Base-by-base conservation (phyloP, 208 protist species). In the Trypanosoma scelopori region DNA sequence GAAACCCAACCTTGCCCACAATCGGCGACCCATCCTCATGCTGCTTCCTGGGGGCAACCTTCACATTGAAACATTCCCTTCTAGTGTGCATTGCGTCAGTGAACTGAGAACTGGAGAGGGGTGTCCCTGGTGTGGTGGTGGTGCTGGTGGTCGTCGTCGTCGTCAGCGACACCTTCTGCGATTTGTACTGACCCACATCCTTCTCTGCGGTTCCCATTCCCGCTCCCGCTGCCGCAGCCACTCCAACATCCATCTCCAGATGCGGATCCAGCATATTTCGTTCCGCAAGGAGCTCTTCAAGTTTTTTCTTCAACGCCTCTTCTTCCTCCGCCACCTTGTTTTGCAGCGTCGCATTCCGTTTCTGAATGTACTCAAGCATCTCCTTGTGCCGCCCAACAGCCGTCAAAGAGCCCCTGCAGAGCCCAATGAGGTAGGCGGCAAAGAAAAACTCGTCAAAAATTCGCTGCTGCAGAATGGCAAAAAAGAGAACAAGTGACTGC, bases 381-480 rank as follows among this genome's bases (percentile, higher is more conserved):
- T 55, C 56, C 30, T 55, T 59, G 13, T 55, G 47, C 11, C 60
- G 55, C 11, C 43, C 22, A 15, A 28, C 37, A 23, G 71, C 64
- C 3, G 45, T 37, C 11, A 59, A 28, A 5, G 58, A 66, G 18
- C 37, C 55, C n/a, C n/a, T 49, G 46, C 51, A 68, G 3, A 67
- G 13, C 23, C 52, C 65, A 39, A 72, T 55, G 9, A 78, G 57
- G 30, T 68, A 66, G 15, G 59, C 25, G 7, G 71, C 65, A 50
- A 73, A 78, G 58, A 47, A 52, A 39, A 78, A 78, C 28, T 78
- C 71, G 51, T 61, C 72, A 53, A 72, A 78, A 18, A 78, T 32
- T 15, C 65, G 55, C 20, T 65, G 25, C 65, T 78, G 56, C 20
- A 78, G 22, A 5, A 78, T 37, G 4, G 65, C 71, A 30, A 22